Conservation (phyloP, 169 alveolate species). For the Plasmodium yoelii region DNA sequence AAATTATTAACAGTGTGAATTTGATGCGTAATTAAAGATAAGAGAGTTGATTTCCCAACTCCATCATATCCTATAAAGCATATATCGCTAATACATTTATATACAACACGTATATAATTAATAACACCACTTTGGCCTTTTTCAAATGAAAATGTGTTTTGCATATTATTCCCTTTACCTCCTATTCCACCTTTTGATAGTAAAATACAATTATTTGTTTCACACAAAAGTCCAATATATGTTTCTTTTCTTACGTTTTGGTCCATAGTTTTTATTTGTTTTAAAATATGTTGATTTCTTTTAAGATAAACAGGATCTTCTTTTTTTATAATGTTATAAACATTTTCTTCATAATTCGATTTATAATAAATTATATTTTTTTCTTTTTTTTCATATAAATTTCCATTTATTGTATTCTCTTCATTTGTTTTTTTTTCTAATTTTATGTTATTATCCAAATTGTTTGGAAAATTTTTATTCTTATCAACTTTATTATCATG, state of each 20-base stretch:
- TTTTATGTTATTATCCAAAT: not conserved
- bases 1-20: conserved; percentile 65
- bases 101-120: conserved; percentile 32
- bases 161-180: conserved; percentile 71
- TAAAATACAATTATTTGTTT: conserved; percentile 40
- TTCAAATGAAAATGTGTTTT: conserved; percentile 52
- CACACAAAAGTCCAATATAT: conserved; percentile 42
- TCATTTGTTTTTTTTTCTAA: too few relatives aligned
- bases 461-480: not conserved
- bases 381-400: not conserved
- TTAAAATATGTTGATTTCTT: conserved; percentile 55
- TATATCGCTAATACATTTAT: conserved; percentile 66
- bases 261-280: conserved; percentile 29
- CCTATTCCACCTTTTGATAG: conserved; percentile 72
- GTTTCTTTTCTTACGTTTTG: conserved; percentile 30
- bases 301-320: conserved; percentile 68
- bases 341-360: conserved; percentile 44
- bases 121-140: conserved; percentile 36
- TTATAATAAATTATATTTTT: not conserved
- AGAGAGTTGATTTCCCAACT: conserved; percentile 47
- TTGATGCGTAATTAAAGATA: conserved; percentile 63
- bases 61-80: conserved; percentile 49
- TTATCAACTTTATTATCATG: not conserved
- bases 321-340: conserved; percentile 44
- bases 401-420: not conserved